These are phyloP conservation scores for Rhodotorula taiwanensis DNA, from an alignment of 768 basidiomycete species.

Conservation along the genomic window DNA sequence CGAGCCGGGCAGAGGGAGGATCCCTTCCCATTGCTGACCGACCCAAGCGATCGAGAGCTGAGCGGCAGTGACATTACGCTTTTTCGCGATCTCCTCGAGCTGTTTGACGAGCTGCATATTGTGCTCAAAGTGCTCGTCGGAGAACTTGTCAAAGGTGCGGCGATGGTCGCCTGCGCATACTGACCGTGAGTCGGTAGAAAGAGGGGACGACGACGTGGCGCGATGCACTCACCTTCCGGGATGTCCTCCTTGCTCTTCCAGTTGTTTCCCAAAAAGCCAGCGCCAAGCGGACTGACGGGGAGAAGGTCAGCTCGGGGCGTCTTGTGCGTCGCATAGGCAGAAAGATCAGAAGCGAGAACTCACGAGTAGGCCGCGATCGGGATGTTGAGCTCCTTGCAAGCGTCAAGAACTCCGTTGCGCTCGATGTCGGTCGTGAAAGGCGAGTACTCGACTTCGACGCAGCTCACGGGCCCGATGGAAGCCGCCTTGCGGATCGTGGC, in stretches of 20 bases:
- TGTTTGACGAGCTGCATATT: slow-evolving; percentile 47
- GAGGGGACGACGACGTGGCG: not conserved
- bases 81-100: slow-evolving; percentile 42
- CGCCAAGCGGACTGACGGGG: slow-evolving; percentile 17
- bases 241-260: slow-evolving; percentile 44
- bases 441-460: slow-evolving; percentile 57
- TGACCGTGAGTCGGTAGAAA: not conserved
- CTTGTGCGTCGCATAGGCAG: too few species aligned
- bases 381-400: slow-evolving; percentile 44
- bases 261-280: slow-evolving; percentile 41
- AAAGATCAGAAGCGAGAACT: not conserved
- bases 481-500: slow-evolving; percentile 42
- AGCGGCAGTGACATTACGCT: slow-evolving; percentile 45
- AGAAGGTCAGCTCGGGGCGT: not conserved
- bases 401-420: slow-evolving; percentile 43
- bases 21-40: slow-evolving; percentile 16
- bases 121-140: slow-evolving; percentile 42
- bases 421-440: slow-evolving; percentile 31
- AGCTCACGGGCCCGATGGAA: slow-evolving; percentile 52
- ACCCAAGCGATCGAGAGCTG: slow-evolving; percentile 48
- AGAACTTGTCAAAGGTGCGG: slow-evolving; percentile 31
- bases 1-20: slow-evolving; percentile 32
- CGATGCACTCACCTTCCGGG: slow-evolving; percentile 7
- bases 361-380: slow-evolving; percentile 44
- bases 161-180: slow-evolving; percentile 15